Conservation (phyloP, 176 grass and related monocot genomes). For the Oryza nivara region DNA sequence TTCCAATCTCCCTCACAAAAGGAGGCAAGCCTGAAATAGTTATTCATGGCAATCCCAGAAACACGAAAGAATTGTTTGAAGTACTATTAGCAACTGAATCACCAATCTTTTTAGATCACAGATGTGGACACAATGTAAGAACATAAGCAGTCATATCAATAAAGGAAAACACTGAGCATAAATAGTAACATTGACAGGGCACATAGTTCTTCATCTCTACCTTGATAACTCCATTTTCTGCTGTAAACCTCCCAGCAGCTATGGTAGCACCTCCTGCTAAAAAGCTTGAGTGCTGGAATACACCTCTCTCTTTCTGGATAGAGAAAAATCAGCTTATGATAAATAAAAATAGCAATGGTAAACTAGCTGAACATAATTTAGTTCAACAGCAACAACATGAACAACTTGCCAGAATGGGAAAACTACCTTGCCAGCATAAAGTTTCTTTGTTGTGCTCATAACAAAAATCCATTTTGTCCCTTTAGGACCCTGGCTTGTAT, state of each 20-base stretch:
- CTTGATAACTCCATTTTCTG: slow-evolving; percentile 72
- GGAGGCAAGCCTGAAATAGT: too few relatives aligned
- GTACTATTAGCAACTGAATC: neutral
- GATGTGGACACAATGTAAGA: neutral
- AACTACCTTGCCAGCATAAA: slow-evolving; percentile 87
- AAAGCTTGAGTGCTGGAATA: slow-evolving; percentile 97
- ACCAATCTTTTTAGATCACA: neutral
- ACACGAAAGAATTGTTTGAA: neutral
- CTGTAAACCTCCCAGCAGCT: slow-evolving; percentile 86
- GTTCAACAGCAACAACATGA: neutral
- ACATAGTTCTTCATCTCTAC: slow-evolving; percentile 6
- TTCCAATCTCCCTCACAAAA: too few relatives aligned
- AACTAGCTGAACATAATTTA: neutral
- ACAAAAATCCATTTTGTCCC: slow-evolving; percentile 95
- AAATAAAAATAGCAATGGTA: neutral
- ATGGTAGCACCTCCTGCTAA: slow-evolving; percentile 87
- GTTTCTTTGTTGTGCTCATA: slow-evolving; percentile 68
- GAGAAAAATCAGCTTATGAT: slow-evolving; percentile 29
- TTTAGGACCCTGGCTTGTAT: slow-evolving; percentile 60
- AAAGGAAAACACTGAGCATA: neutral
- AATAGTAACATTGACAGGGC: neutral
- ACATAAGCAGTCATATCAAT: neutral
- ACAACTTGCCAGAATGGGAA: neutral
- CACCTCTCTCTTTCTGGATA: slow-evolving; percentile 81
- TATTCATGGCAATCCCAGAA: neutral